A percentile compares a stretch with the other conserved stretches of the same genome.
These are phyloP conservation scores for Colletotrichum sp. DNA, from an alignment of 2,329 filamentous ascomycete species.

Conservation along the genomic window DNA sequence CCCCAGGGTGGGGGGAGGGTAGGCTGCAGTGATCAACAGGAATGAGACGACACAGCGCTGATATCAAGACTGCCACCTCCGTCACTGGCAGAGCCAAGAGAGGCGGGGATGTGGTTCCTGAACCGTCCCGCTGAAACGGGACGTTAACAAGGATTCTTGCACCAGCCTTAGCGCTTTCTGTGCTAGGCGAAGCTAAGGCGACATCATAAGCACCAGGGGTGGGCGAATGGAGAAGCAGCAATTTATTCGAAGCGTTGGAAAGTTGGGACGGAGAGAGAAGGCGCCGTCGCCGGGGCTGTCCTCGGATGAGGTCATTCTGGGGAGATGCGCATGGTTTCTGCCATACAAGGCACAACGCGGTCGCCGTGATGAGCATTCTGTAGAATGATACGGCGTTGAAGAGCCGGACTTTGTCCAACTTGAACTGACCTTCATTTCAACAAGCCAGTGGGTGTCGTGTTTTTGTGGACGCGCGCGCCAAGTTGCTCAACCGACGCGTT, in stretches of 20 bases:
- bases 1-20: no score
- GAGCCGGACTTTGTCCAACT: neutral
- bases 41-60: neutral
- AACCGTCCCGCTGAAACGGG: constrained; percentile 19
- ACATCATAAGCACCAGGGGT: neutral
- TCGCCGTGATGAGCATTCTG: neutral
- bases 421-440: neutral
- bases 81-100: neutral
- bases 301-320: constrained; percentile 10
- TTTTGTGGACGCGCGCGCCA: constrained; percentile 10
- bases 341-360: constrained; percentile 4
- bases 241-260: constrained; percentile 22
- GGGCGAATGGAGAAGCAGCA: constrained; percentile 7
- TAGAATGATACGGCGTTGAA: neutral
- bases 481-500: neutral
- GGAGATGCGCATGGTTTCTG: neutral
- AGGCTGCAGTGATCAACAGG: neutral
- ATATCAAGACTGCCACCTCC: neutral
- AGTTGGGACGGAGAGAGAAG: constrained; percentile 13
- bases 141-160: constrained; percentile 1
- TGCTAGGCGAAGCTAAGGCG: neutral
- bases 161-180: constrained; percentile 1
- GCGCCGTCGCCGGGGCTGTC: neutral
- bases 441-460: neutral
- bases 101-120: constrained; percentile 9